These are phyloP conservation scores for Trypanosoma rangeli DNA, from an alignment of 208 protist genomes.

Conservation along the genomic window DNA sequence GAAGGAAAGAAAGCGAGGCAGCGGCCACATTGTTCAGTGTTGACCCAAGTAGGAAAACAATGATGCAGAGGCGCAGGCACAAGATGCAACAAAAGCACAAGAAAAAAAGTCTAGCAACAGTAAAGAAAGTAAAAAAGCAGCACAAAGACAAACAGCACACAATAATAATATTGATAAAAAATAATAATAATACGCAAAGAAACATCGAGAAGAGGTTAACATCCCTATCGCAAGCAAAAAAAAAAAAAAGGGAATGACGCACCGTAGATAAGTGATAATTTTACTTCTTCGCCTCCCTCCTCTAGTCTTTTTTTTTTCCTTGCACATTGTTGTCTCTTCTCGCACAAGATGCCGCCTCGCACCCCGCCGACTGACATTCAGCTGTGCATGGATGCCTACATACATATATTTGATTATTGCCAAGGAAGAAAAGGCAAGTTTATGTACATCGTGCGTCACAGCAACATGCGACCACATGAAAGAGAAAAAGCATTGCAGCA, in stretches of 20 bases:
- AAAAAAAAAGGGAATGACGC: slow-evolving; percentile 15
- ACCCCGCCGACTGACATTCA: background rate
- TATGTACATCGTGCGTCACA: background rate
- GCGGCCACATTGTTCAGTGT: too few species aligned
- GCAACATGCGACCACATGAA: background rate
- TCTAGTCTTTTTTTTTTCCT: background rate
- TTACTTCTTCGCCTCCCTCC: background rate
- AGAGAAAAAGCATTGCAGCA: background rate
- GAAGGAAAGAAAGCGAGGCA: too few species aligned
- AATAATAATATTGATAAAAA: too few species aligned
- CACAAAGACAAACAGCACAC: too few species aligned
- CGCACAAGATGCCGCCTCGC: background rate
- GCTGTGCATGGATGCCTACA: background rate
- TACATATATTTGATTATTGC: slow-evolving; percentile 3
- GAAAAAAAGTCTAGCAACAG: too few species aligned
- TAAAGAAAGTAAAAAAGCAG: too few species aligned
- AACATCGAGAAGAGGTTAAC: background rate
- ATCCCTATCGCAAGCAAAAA: slow-evolving; percentile 8
- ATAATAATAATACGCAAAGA: too few species aligned
- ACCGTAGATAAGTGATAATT: slow-evolving; percentile 3
- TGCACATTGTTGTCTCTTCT: background rate
- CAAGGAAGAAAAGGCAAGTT: background rate
- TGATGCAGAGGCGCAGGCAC: background rate
- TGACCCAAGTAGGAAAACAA: slow-evolving; percentile 1
- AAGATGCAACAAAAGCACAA: background rate